Evolutionary conservation across 306 rosid species (phyloP).

Genomic region (Oxytropis ochrocephala): DNA sequence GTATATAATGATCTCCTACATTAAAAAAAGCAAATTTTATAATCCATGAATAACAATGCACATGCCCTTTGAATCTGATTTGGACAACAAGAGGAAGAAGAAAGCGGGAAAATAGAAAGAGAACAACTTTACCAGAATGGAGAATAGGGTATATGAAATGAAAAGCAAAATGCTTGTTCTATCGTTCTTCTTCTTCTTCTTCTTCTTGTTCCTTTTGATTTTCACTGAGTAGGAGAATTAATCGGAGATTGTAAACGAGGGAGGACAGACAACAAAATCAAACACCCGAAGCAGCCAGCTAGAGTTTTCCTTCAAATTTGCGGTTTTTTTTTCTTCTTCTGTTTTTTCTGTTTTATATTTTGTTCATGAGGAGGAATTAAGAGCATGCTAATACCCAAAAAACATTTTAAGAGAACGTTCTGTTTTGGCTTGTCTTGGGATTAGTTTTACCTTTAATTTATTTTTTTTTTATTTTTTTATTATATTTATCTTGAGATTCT

Average conservation of each 20-base stretch:
- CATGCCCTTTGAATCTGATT: background rate
- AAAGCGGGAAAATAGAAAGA: constrained; percentile 1
- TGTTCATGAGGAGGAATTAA: background rate
- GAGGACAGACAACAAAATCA: background rate
- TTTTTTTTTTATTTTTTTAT: background rate
- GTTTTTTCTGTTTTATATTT: too few species aligned
- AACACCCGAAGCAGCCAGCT: constrained; percentile 21
- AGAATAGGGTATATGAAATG: constrained; percentile 9
- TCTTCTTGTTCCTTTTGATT: constrained; percentile 9
- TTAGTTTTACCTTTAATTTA: too few species aligned
- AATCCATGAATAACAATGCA: constrained; percentile 6
- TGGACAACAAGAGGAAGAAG: background rate
- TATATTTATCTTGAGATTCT: background rate
- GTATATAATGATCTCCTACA: constrained; percentile 23
- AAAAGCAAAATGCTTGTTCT: constrained; percentile 4
- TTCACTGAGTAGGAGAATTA: constrained; percentile 16
- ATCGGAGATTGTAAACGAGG: constrained; percentile 18
- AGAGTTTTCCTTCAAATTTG: constrained; percentile 23
- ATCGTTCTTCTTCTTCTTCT: background rate
- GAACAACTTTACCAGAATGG: constrained; percentile 30
- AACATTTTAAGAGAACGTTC: background rate
- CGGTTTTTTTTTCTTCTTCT: background rate
- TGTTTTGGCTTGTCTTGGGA: background rate
- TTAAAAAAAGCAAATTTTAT: constrained; percentile 10
- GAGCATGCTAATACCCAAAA: background rate